These are phyloP conservation scores for Punctularia strigosozonata DNA, from an alignment of 768 basidiomycete genomes.

Conservation along the genomic window DNA sequence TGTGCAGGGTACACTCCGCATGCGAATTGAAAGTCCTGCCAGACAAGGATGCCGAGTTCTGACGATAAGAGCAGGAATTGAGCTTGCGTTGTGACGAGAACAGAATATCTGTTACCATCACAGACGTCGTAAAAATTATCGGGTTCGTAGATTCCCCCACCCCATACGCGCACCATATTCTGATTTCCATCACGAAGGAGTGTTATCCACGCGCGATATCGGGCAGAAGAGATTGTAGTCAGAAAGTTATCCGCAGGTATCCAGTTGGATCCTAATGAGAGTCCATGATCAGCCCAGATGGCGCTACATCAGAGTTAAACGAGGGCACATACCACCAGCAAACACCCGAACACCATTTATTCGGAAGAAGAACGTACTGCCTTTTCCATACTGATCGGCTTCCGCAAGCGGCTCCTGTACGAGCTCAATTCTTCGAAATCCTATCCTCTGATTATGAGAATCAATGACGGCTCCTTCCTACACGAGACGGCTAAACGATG, in stretches of 20 bases:
- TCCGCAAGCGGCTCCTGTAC: conserved; percentile 30
- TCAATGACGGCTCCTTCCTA: conserved; percentile 5
- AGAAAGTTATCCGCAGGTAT: conserved; percentile 84
- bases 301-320: conserved; percentile 11
- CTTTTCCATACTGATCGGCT: conserved; percentile 18
- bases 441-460: conserved; percentile 18
- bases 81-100: neutral
- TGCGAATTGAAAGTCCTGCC: conserved; percentile 94
- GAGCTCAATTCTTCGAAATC: conserved; percentile 31
- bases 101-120: conserved; percentile 34
- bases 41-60: conserved; percentile 74
- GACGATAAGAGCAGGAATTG: conserved; percentile 4
- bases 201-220: conserved; percentile 70
- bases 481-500: neutral
- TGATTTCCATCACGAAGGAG: conserved; percentile 78
- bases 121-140: conserved; percentile 72
- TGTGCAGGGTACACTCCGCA: conserved; percentile 88
- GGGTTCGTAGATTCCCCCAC: conserved; percentile 75
- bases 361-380: conserved; percentile 36
- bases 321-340: conserved; percentile 21
- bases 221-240: conserved; percentile 33
- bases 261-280: conserved; percentile 61
- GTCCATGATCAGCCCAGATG: conserved; percentile 23
- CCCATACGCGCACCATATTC: conserved; percentile 89
- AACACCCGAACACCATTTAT: conserved; percentile 37